Base-by-base conservation (phyloP, 1,284 basidiomycete species). In the Microbotryum scabiosae region DNA sequence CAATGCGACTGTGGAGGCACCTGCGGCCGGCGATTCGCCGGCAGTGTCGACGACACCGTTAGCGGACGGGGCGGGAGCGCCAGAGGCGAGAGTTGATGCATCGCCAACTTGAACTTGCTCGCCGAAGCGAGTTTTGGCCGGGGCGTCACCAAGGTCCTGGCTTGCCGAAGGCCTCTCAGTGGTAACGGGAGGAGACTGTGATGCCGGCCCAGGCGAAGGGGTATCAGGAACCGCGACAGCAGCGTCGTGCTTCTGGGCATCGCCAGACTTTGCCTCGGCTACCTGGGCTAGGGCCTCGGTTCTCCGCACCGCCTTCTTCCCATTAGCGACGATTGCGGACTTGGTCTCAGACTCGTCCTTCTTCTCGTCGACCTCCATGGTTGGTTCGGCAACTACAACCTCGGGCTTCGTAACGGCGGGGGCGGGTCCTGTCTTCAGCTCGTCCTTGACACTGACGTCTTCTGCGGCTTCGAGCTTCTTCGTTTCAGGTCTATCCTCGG, bases 381-480 rank as follows among this genome's bases (percentile, higher is more conserved):
- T 12, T 16, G 4, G 36, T 41, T 12, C 36, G 36, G 16, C 36
- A 41, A 41, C 36, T 41, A 12, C 36, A 41, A 41, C 14, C 25
- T 70, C 71, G 26, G 51, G 21, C 65, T 62, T 23, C 18, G 68
- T 67, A 57, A 70, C 68, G 48, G 65, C 70, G 36, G 60, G 55
- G 44, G 61, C 48, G 30, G 59, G 59, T 51, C 60, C 49, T 16
- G 69, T 56, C 54, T 60, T 45, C 46, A 59, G 20, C 16, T 54
- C 26, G 9, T 49, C 46, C 21, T 61, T 61, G 23, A 70, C 62
- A 32, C 59, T 45, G 25, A 59, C n/a, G 10, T 69, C 63, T 28
- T 63, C 56, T 32, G 64, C 82, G 69, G 83, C 83, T 57, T 77
- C 73, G 65, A 59, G 59, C 32, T 70, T 63, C 63, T 69, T 64